Percentiles rank a stretch among this genome's conserved stretches.
phyloP scores from a whole-genome alignment of 345 rosid genomes.

The Populus alba region DNA sequence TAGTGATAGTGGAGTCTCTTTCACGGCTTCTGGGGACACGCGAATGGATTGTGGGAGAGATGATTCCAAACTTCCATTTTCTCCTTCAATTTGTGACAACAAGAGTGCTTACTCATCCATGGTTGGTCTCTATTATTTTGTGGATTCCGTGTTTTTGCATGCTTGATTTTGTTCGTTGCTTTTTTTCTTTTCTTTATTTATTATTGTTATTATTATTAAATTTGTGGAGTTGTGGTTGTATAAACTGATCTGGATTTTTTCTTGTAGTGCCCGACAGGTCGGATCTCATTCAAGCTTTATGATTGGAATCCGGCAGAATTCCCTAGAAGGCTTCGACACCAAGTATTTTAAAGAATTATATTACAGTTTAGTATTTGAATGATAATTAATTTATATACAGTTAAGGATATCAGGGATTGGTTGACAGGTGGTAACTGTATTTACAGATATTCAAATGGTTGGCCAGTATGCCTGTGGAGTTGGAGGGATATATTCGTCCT shows the following conservation, averaged over 20 bases:
- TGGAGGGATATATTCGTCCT: slow-evolving; percentile 96
- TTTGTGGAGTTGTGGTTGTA: background rate
- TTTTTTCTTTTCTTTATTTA: background rate
- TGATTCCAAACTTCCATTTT: slow-evolving; percentile 49
- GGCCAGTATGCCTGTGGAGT: slow-evolving; percentile 94
- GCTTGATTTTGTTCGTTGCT: background rate
- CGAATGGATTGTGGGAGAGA: slow-evolving; percentile 50
- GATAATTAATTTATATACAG: slow-evolving; percentile 7
- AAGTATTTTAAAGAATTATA: slow-evolving; percentile 69
- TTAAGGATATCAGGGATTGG: slow-evolving; percentile 27
- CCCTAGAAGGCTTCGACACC: slow-evolving; percentile 97
- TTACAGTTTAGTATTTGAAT: slow-evolving; percentile 65
- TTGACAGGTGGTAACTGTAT: slow-evolving; percentile 28
- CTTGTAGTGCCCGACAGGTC: slow-evolving; percentile 89
- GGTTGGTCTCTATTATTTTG: slow-evolving; percentile 48
- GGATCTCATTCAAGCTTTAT: slow-evolving; percentile 95
- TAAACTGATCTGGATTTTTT: slow-evolving; percentile 21
- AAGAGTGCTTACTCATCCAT: slow-evolving; percentile 68
- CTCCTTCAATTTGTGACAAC: slow-evolving; percentile 58
- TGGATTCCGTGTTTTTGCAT: slow-evolving; percentile 3
- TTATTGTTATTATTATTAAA: background rate
- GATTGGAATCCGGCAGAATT: slow-evolving; percentile 99
- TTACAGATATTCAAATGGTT: slow-evolving; percentile 90
- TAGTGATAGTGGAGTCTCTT: slow-evolving; percentile 54
- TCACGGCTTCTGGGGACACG: slow-evolving; percentile 33